Evolutionary conservation across 768 basidiomycete species (phyloP).

Genomic region (Lactarius indigo): DNA sequence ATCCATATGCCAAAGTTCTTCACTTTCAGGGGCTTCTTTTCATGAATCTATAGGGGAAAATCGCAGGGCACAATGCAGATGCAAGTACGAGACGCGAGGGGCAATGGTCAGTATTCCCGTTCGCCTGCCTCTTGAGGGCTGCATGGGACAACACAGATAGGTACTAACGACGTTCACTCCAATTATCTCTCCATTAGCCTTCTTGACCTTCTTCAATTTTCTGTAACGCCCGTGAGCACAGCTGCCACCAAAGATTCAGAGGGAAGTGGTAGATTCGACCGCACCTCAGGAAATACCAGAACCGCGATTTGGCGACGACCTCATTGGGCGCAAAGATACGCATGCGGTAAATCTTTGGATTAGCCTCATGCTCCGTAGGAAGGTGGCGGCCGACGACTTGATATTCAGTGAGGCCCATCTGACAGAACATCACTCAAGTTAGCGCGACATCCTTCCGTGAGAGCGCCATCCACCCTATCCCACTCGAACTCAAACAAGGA

Average conservation of each 20-base stretch:
- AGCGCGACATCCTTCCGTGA: constrained; percentile 14
- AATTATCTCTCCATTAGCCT: constrained; percentile 98
- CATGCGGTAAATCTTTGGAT: constrained; percentile 99
- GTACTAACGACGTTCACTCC: constrained; percentile 94
- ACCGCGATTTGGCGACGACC: constrained; percentile 97
- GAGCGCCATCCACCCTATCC: constrained; percentile 10
- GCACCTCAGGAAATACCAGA: constrained; percentile 98
- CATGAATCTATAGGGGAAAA: constrained; percentile 69
- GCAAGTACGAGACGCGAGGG: constrained; percentile 33
- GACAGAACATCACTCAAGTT: constrained; percentile 1
- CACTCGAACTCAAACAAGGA: neutral
- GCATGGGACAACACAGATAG: constrained; percentile 37
- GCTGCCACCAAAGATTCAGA: neutral
- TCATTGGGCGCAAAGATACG: constrained; percentile 99
- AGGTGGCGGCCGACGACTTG: constrained; percentile 98
- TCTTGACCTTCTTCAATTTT: constrained; percentile 99
- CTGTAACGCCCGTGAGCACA: constrained; percentile 36
- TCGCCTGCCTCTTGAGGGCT: constrained; percentile 86
- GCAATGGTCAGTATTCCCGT: constrained; percentile 54
- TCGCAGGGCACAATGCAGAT: constrained; percentile 28
- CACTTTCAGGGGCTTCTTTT: constrained; percentile 96
- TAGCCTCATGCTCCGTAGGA: constrained; percentile 89
- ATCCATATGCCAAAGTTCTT: constrained; percentile 99
- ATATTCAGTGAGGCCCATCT: constrained; percentile 87
- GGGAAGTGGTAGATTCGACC: constrained; percentile 24